Evolutionary conservation across 768 basidiomycete species (phyloP).

Genomic region (Suillus plorans): DNA sequence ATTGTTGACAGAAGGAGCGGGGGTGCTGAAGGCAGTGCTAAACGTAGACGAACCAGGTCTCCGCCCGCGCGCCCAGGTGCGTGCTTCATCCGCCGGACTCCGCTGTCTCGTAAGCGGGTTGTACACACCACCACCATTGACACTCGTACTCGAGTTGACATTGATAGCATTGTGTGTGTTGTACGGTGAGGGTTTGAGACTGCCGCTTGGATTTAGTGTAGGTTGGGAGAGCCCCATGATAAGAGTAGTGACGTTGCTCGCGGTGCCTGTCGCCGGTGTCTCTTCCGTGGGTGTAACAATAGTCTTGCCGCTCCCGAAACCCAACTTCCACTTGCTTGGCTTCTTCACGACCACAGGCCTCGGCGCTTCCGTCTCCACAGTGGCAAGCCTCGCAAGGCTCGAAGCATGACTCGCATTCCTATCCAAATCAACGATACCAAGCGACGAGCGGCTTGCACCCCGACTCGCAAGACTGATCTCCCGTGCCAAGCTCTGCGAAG

Average conservation of each 20-base stretch:
- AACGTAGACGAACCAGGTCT: slow-evolving; percentile 26
- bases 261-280: slow-evolving; percentile 51
- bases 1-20: slow-evolving; percentile 17
- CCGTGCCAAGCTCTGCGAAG: slow-evolving; percentile 79
- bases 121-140: slow-evolving; percentile 9
- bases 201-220: slow-evolving; percentile 17
- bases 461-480: slow-evolving; percentile 66
- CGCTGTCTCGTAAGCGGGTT: slow-evolving; percentile 32
- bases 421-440: slow-evolving; percentile 24
- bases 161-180: background rate
- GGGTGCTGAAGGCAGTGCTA: slow-evolving; percentile 17
- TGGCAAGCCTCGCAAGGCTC: slow-evolving; percentile 33
- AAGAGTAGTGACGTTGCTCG: slow-evolving; percentile 72
- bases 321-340: slow-evolving; percentile 57
- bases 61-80: slow-evolving; percentile 52
- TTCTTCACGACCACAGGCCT: slow-evolving; percentile 50
- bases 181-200: background rate
- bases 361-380: slow-evolving; percentile 11
- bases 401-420: slow-evolving; percentile 22
- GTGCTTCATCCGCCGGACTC: slow-evolving; percentile 40
- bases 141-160: background rate
- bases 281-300: slow-evolving; percentile 39
- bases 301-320: slow-evolving; percentile 71
- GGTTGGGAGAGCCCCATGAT: slow-evolving; percentile 69
- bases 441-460: slow-evolving; percentile 41